Percentiles rank a stretch among this genome's conserved stretches.
These are phyloP conservation scores for Lasiosphaeria miniovina DNA, from an alignment of 495 filamentous ascomycete genomes.

Conservation along the genomic window DNA sequence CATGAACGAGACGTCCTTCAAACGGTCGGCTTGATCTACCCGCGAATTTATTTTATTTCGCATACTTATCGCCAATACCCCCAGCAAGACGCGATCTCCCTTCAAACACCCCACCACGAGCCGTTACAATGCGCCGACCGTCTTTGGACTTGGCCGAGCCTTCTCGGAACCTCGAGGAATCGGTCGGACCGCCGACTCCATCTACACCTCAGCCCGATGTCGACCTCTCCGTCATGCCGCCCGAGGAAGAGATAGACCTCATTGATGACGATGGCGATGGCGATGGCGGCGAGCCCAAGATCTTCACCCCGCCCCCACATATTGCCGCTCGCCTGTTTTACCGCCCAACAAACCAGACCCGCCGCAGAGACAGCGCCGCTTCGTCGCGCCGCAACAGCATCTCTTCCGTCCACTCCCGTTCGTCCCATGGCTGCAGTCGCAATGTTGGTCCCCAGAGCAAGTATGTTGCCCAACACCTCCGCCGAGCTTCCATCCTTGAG, in stretches of 20 bases:
- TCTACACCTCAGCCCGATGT: slow-evolving; percentile 28
- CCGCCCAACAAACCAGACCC: slow-evolving; percentile 59
- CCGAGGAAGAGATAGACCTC: slow-evolving; percentile 36
- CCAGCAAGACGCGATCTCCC: not conserved
- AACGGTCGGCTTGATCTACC: not conserved
- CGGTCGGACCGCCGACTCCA: slow-evolving; percentile 35
- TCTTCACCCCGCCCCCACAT: slow-evolving; percentile 69
- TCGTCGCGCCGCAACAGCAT: slow-evolving; percentile 88
- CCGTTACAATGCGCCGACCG: slow-evolving; percentile 38
- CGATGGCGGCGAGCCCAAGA: slow-evolving; percentile 30
- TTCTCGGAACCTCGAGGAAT: slow-evolving; percentile 45
- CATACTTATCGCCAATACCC: not conserved
- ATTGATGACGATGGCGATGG: slow-evolving; percentile 25
- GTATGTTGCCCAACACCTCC: slow-evolving; percentile 84
- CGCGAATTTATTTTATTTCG: not conserved
- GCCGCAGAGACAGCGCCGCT: slow-evolving; percentile 77
- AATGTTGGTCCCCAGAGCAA: slow-evolving; percentile 67
- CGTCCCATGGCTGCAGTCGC: slow-evolving; percentile 59
- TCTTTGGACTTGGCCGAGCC: slow-evolving; percentile 45
- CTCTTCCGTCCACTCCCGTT: slow-evolving; percentile 75
- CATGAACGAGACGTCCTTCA: not conserved
- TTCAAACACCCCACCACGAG: slow-evolving; percentile 1
- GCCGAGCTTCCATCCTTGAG: slow-evolving; percentile 87
- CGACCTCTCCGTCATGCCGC: slow-evolving; percentile 34
- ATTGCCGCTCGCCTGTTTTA: slow-evolving; percentile 81